Evolutionary conservation across 192 early-diverging fungal genomes (phyloP), one percentile per base, ranked within the genome.

Genomic region (Coemansia sp.): DNA sequence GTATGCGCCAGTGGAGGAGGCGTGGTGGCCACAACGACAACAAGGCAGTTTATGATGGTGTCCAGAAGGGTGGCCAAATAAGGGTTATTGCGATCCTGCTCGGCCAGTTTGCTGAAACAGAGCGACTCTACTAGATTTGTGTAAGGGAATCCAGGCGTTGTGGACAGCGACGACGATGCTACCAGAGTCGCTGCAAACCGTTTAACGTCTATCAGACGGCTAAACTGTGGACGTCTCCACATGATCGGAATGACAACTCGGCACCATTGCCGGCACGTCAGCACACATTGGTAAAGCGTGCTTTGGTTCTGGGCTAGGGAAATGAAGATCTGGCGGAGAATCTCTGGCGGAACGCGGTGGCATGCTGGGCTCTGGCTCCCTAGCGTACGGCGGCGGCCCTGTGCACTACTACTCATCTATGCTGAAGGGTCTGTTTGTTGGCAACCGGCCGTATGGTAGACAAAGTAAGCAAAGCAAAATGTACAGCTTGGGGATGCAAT

Each of bases 241-340:
- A 87, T 70, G 15, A 83, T 59, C 4, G 67, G 71, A 22, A 73
- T 84, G 22, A 71, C 86, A 2, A 79, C 69, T 4, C 60, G 50
- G 57, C 81, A 79, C 86, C 86, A 87, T 17, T 67, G 69, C 0
- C 69, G 71, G 46, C 82, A 81, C 0, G 80, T 81, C 48, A 78
- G 63, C 5, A 74, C 69, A 22, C 83, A 83, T 10, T 74, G 59
- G 33, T 75, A 54, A 5, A 87, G 66, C 5, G 85, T 38, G 5
- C 20, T 49, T 42, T 82, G 80, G 53, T 63, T 33, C 32, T 43
- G 53, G 9, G 62, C 33, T 4, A 77, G 60, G 13, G 67, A 33
- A 0, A 42, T 35, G 25, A 82, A 68, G 17, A 82, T 77, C 23
- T 71, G 68, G 25, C 63, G 53, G 19, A 82, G 59, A 0, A 82